Conservation (phyloP, 169 alveolate genomes). For the Amoebophrya sp. region DNA sequence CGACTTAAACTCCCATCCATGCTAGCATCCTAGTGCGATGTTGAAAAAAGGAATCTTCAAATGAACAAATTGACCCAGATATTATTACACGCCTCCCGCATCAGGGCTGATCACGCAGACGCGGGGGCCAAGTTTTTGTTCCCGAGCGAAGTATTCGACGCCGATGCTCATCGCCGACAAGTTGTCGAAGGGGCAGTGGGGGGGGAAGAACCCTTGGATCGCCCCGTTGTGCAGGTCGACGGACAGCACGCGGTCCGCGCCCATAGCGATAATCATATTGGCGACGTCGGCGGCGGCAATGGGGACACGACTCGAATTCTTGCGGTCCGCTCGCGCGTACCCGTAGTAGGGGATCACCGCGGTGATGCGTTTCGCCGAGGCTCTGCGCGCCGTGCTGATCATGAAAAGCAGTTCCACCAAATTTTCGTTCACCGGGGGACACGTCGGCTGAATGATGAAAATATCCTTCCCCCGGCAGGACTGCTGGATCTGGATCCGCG, state of each 20-base stretch:
- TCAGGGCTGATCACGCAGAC: no score
- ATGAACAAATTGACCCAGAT: no score
- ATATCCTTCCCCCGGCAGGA: conserved; percentile 83
- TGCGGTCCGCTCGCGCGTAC: conserved; percentile 69
- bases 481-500: conserved; percentile 73
- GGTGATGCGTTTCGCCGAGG: conserved; percentile 84
- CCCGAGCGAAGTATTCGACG: conserved; percentile 59
- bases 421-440: conserved; percentile 92
- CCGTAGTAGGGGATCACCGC: conserved; percentile 96
- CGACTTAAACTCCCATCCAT: no score
- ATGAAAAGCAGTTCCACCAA: conserved; percentile 86
- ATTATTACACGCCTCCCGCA: no score
- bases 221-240: conserved; percentile 81
- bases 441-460: conserved; percentile 89
- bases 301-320: neutral
- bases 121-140: conserved; percentile 48
- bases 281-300: conserved; percentile 76
- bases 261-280: conserved; percentile 84
- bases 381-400: conserved; percentile 89
- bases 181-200: conserved; percentile 87
- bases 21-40: no score
- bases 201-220: conserved; percentile 84
- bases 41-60: no score
- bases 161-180: conserved; percentile 76
- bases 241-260: conserved; percentile 89